Base-by-base conservation (phyloP, 2,329 filamentous ascomycete genomes). In the Hypomyces rosellus region DNA sequence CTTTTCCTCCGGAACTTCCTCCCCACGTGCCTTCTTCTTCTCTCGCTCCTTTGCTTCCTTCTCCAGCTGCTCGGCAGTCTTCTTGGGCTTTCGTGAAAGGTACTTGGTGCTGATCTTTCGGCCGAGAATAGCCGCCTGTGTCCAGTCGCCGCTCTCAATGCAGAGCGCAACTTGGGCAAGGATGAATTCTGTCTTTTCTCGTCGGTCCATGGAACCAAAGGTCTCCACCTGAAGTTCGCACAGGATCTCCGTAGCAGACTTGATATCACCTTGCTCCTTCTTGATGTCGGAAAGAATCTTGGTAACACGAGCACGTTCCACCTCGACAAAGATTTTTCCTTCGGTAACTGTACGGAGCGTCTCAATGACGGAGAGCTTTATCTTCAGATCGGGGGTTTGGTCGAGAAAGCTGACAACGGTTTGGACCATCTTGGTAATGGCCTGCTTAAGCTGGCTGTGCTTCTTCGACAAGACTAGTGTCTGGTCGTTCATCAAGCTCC, bases 281-380 rank as follows among this genome's bases (percentile, higher is more conserved):
- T 97, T 97, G 77, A 99, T 97, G 70, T 96, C 84, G 46, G 93
- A 97, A 12, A 99, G 79, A 58, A 96, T 95, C 66, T 86, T 89
- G 62, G 93, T 99, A 53, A 99, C 86, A 59, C 93, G 88, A 57
- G 93, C 93, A 59, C 93, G 85, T 78, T 99, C 93, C 48, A 99
- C 93, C 76, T 99, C 93, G 62, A 99, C 92, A 64, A 99, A 99
- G 68, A 99, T 99, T 86, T 99, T 99, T 73, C 93, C 93, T 72
- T 99, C 93, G 8, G 93, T 99, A 45, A 99, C 92, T 39, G 92
- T 97, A 61, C 93, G 84, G 63, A 99, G 72, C 1, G 92, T 95
- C 72, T 99, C 92, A 63, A 99, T 99, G 53, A 96, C 84, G 18
- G 88, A 86, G 51, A 99, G 77, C 75, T 97, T 99, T 34, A 84